Conservation (phyloP, 2,329 filamentous ascomycete genomes). For the Exophiala sp. region DNA sequence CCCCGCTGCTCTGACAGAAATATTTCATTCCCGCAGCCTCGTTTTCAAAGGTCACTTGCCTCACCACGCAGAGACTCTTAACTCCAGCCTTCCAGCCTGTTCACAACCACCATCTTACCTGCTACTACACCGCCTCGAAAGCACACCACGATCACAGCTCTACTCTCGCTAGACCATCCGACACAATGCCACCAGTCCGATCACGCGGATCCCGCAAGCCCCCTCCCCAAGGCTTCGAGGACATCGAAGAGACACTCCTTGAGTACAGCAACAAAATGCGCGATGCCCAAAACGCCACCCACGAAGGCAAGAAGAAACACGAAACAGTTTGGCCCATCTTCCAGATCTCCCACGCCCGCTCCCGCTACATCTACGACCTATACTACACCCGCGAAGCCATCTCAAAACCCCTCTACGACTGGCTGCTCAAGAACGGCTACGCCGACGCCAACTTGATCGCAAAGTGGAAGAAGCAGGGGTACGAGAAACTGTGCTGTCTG, state of each 20-base stretch:
- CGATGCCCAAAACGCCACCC: conserved; percentile 81
- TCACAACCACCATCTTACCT: neutral
- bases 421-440: conserved; percentile 93
- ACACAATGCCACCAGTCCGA: conserved; percentile 59
- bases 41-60: too few species aligned
- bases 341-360: conserved; percentile 78
- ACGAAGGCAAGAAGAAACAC: conserved; percentile 76
- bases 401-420: conserved; percentile 87
- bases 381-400: conserved; percentile 99
- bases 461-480: conserved; percentile 99
- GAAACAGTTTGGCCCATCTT: conserved; percentile 97
- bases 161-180: too few species aligned
- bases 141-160: too few species aligned
- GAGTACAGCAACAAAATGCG: conserved; percentile 68
- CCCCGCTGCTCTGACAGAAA: too few species aligned
- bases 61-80: neutral
- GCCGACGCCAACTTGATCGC: conserved; percentile 93
- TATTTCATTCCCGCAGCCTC: too few species aligned
- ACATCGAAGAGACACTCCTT: conserved; percentile 65
- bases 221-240: conserved; percentile 64
- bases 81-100: neutral
- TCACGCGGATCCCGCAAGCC: conserved; percentile 58
- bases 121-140: neutral
- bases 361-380: conserved; percentile 91
- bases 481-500: conserved; percentile 96